phyloP scores from a whole-genome alignment of 768 basidiomycete genomes.

The Auriscalpium vulgare region DNA sequence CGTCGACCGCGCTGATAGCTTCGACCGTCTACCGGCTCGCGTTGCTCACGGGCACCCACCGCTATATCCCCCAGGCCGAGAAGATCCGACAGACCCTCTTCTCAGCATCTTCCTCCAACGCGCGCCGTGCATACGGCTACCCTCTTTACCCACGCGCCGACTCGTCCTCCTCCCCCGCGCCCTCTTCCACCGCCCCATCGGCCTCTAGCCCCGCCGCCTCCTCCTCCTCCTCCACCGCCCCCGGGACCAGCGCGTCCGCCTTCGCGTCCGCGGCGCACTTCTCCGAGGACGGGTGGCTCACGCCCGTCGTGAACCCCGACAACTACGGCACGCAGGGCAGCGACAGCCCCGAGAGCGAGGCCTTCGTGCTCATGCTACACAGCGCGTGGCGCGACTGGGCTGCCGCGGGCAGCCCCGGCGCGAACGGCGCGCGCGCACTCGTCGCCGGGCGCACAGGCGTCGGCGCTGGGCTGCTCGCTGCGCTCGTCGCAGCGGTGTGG shows the following conservation, averaged over 20 bases:
- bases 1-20: slow-evolving; percentile 70
- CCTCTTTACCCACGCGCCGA: too few species aligned
- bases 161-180: not conserved
- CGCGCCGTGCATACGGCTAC: not conserved
- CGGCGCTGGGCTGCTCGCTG: not conserved
- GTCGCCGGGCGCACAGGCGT: not conserved
- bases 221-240: not conserved
- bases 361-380: slow-evolving; percentile 70
- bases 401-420: slow-evolving; percentile 42
- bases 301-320: slow-evolving; percentile 70
- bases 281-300: slow-evolving; percentile 54
- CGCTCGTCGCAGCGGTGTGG: too few species aligned
- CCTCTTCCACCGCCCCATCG: slow-evolving; percentile 8
- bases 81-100: slow-evolving; percentile 35
- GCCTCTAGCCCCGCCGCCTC: slow-evolving; percentile 1
- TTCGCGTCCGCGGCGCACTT: slow-evolving; percentile 34
- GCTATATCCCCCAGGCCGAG: slow-evolving; percentile 52
- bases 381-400: slow-evolving; percentile 75
- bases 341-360: slow-evolving; percentile 68
- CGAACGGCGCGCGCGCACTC: slow-evolving; percentile 26
- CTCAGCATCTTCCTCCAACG: slow-evolving; percentile 1
- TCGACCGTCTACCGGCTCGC: slow-evolving; percentile 70
- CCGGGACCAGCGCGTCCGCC: not conserved
- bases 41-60: slow-evolving; percentile 40
- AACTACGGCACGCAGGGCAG: slow-evolving; percentile 37